These are phyloP conservation scores for Alternaria viburni DNA, from an alignment of 2,329 filamentous ascomycete species.

Conservation along the genomic window DNA sequence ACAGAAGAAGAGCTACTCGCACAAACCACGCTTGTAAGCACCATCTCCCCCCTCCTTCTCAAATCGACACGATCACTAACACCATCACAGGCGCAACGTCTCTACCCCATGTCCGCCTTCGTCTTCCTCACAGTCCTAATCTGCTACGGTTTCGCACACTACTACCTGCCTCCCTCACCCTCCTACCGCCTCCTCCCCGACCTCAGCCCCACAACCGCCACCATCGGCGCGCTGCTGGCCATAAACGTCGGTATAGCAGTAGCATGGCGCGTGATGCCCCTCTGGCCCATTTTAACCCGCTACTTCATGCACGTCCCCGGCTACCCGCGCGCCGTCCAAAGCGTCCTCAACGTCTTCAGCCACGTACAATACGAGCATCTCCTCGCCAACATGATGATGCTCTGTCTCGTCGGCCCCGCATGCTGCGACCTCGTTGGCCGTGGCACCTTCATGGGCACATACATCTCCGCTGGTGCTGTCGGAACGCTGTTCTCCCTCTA, in stretches of 20 bases:
- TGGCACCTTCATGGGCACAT: conserved; percentile 45
- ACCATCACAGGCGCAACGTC: conserved; percentile 36
- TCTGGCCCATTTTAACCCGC: conserved; percentile 71
- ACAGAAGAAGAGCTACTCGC: conserved; percentile 35
- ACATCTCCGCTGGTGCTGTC: conserved; percentile 42
- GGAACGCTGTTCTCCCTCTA: conserved; percentile 39
- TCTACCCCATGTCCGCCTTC: conserved; percentile 46
- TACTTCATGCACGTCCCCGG: conserved; percentile 57
- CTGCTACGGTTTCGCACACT: conserved; percentile 37
- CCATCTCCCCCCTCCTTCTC: not conserved
- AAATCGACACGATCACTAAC: not conserved
- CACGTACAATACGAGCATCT: conserved; percentile 68
- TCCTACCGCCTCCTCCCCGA: conserved; percentile 43
- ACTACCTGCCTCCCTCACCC: conserved; percentile 40
- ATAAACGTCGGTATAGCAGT: conserved; percentile 64
- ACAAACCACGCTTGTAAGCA: conserved; percentile 42
- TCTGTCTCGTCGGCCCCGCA: conserved; percentile 69
- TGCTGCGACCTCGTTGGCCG: conserved; percentile 46
- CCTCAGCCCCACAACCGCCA: conserved; percentile 42
- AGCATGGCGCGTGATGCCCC: conserved; percentile 68
- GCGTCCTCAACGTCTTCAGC: conserved; percentile 71
- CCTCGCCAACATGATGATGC: conserved; percentile 66
- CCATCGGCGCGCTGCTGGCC: conserved; percentile 67
- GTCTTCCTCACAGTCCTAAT: conserved; percentile 34
- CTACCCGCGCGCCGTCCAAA: conserved; percentile 66